Percentiles rank a stretch among this genome's conserved stretches.
Evolutionary conservation across 768 basidiomycete species (phyloP).

Genomic region (Trametes meyenii): DNA sequence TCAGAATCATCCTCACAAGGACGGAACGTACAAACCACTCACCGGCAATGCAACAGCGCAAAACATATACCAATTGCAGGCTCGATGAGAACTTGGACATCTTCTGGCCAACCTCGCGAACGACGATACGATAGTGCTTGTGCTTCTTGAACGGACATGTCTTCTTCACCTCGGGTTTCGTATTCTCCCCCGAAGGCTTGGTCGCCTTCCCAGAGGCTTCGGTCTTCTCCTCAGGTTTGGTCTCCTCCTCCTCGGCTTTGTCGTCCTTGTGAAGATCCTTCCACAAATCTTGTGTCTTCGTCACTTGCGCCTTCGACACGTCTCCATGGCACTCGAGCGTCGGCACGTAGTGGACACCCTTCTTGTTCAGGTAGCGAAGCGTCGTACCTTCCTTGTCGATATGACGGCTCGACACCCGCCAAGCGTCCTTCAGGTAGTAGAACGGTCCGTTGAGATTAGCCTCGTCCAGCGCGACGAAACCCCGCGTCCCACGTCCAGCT

Average conservation of each 20-base stretch:
- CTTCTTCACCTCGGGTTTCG: too few species aligned
- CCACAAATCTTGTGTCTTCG: background rate
- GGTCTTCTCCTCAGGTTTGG: too few species aligned
- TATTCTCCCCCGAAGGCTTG: too few species aligned
- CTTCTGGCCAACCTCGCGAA: background rate
- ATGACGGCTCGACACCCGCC: slow-evolving; percentile 1
- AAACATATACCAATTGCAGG: background rate
- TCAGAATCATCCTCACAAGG: too few species aligned
- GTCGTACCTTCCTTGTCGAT: slow-evolving; percentile 7
- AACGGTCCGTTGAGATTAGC: background rate
- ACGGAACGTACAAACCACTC: background rate
- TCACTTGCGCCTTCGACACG: background rate
- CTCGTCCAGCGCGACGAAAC: slow-evolving; percentile 17
- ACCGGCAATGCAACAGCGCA: background rate
- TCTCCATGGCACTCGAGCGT: slow-evolving; percentile 4
- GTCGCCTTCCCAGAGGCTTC: too few species aligned
- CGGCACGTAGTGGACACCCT: background rate
- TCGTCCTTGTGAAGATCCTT: background rate
- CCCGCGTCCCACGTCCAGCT: slow-evolving; percentile 10
- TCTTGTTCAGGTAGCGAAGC: background rate
- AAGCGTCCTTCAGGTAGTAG: slow-evolving; percentile 20
- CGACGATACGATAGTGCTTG: slow-evolving; percentile 10
- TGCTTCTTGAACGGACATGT: background rate
- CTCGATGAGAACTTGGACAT: background rate
- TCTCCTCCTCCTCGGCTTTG: too few species aligned